Percentiles rank a stretch among this genome's conserved stretches.
These are phyloP conservation scores for Torulaspora pretoriensis DNA, from an alignment of 1,139 yeast genomes.

Conservation along the genomic window DNA sequence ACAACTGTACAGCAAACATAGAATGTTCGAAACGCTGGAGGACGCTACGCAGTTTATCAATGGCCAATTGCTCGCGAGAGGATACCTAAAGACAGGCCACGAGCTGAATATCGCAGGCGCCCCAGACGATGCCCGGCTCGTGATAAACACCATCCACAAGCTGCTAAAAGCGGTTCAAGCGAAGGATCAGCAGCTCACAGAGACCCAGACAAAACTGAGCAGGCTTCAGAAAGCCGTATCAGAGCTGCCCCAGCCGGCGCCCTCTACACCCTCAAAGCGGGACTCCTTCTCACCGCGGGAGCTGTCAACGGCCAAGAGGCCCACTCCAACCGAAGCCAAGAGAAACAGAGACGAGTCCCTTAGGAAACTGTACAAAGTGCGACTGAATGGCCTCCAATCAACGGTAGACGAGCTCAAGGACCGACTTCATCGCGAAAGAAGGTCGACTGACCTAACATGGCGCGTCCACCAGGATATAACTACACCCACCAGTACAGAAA, in stretches of 20 bases:
- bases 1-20: too few species aligned
- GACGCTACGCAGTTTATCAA: conserved; percentile 22
- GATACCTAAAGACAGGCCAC: conserved; percentile 14
- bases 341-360: background rate
- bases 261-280: background rate
- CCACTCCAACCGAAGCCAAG: background rate
- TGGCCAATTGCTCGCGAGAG: conserved; percentile 18
- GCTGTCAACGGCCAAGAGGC: background rate
- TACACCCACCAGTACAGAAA: background rate
- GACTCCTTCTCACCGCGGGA: background rate
- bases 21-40: conserved; percentile 16
- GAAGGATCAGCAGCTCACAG: conserved; percentile 14
- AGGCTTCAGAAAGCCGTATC: conserved; percentile 1
- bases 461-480: conserved; percentile 13
- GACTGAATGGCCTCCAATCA: conserved; percentile 13
- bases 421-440: conserved; percentile 10
- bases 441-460: conserved; percentile 16
- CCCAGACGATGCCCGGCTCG: conserved; percentile 11
- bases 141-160: conserved; percentile 17
- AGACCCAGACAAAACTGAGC: conserved; percentile 4
- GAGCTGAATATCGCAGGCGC: conserved; percentile 10
- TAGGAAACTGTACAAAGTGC: conserved; percentile 13
- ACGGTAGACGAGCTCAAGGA: conserved; percentile 16
- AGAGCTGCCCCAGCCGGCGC: background rate
- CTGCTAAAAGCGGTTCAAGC: conserved; percentile 12